These are phyloP conservation scores for Biscutella laevigata DNA, from an alignment of 441 rosid species.

Conservation along the genomic window DNA sequence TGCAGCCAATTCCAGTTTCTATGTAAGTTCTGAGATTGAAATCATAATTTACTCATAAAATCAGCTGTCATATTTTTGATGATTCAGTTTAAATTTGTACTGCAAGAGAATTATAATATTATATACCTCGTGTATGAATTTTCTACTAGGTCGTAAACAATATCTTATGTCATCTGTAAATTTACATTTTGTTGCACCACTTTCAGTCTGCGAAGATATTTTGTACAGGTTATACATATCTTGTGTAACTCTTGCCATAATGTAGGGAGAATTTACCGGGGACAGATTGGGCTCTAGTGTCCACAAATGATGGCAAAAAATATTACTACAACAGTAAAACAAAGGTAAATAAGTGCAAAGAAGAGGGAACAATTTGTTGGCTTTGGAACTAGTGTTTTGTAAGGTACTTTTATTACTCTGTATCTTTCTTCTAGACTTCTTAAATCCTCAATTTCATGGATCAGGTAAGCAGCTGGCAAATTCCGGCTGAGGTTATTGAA, in stretches of 20 bases:
- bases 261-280: conserved; percentile 75
- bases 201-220: neutral
- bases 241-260: conserved; percentile 9
- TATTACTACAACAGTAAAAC: conserved; percentile 90
- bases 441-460: conserved; percentile 18
- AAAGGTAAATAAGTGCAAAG: conserved; percentile 40
- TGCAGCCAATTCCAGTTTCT: conserved; percentile 77
- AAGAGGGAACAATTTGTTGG: neutral
- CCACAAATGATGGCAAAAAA: conserved; percentile 81
- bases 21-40: conserved; percentile 49
- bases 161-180: neutral
- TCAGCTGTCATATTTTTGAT: neutral
- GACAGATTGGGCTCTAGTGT: conserved; percentile 84
- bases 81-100: conserved; percentile 3
- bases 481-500: conserved; percentile 77
- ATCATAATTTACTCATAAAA: neutral
- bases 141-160: conserved; percentile 6
- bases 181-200: neutral
- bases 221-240: neutral
- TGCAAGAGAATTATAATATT: neutral
- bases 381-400: neutral
- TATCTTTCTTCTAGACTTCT: neutral
- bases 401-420: too few species aligned
- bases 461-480: conserved; percentile 97
- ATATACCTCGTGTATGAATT: neutral